Evolutionary conservation across 2,329 filamentous ascomycete species (phyloP).

Genomic region (Diaporthe citri): DNA sequence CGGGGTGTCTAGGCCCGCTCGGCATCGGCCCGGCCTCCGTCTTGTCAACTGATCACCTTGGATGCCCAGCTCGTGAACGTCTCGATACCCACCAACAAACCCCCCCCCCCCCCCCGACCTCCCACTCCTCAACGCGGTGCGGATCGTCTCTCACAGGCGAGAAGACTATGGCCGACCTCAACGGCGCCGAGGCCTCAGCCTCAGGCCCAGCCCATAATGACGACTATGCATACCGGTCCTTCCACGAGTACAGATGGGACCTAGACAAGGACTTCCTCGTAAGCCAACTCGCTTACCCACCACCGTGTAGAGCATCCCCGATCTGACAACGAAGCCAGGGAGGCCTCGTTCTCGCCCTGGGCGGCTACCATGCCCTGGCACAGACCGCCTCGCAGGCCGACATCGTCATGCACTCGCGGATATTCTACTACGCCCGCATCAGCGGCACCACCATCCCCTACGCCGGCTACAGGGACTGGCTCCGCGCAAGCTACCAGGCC

Average conservation of each 20-base stretch:
- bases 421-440: constrained; percentile 73
- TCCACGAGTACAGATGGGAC: constrained; percentile 40
- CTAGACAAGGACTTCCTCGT: constrained; percentile 41
- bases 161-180: constrained; percentile 22
- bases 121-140: not conserved
- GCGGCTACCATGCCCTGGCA: constrained; percentile 37
- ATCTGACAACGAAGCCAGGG: constrained; percentile 14
- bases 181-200: not conserved
- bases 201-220: not conserved
- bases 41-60: not conserved
- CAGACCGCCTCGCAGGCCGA: constrained; percentile 40
- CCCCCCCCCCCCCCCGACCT: not conserved
- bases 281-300: not conserved
- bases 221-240: constrained; percentile 30
- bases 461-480: constrained; percentile 75
- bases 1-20: constrained; percentile 18
- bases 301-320: not conserved
- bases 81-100: too few relatives aligned
- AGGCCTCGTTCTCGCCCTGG: constrained; percentile 39
- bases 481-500: constrained; percentile 52
- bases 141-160: not conserved
- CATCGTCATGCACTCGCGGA: constrained; percentile 42
- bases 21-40: constrained; percentile 6
- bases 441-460: constrained; percentile 72
- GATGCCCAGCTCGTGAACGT: not conserved